phyloP scores from a whole-genome alignment of 31 red algal species.

The Asparagopsis taxiformis region DNA sequence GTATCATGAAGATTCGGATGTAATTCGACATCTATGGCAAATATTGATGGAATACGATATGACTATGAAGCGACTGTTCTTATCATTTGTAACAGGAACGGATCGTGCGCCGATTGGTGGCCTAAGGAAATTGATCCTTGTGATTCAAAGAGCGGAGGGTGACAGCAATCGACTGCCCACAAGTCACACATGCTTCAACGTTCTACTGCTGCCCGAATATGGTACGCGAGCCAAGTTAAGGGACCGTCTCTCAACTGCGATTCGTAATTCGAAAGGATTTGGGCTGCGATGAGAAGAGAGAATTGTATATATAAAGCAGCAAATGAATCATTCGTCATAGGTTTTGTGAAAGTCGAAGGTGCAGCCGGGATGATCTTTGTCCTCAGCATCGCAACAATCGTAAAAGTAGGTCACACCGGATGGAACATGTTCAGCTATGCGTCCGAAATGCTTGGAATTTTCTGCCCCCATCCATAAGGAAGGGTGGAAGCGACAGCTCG shows the following conservation, averaged over 20 bases:
- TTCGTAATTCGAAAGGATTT: conserved; percentile 91
- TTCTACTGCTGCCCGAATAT: conserved; percentile 91
- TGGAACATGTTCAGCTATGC: conserved; percentile 6
- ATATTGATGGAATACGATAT: conserved; percentile 67
- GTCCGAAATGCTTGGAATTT: conserved; percentile 37
- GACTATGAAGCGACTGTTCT: conserved; percentile 66
- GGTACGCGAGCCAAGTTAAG: conserved; percentile 64
- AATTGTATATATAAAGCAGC: not conserved
- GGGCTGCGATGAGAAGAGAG: conserved; percentile 55
- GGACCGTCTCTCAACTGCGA: conserved; percentile 69
- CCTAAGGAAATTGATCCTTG: conserved; percentile 67
- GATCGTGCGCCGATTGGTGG: conserved; percentile 94
- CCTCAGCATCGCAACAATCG: conserved; percentile 40
- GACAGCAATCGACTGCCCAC: conserved; percentile 91
- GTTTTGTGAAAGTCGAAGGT: conserved; percentile 31
- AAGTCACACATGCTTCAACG: conserved; percentile 95
- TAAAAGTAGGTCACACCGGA: conserved; percentile 38
- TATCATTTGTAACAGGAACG: conserved; percentile 88
- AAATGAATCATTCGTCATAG: conserved; percentile 10
- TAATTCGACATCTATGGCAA: conserved; percentile 85
- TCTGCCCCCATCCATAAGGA: conserved; percentile 33
- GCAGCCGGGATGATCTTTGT: conserved; percentile 5
- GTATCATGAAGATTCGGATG: conserved; percentile 46
- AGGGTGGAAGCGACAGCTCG: conserved; percentile 28
- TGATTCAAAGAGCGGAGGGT: conserved; percentile 82